Conservation (phyloP, 2,329 filamentous ascomycete species). For the Aspergillus spinulosporus region DNA sequence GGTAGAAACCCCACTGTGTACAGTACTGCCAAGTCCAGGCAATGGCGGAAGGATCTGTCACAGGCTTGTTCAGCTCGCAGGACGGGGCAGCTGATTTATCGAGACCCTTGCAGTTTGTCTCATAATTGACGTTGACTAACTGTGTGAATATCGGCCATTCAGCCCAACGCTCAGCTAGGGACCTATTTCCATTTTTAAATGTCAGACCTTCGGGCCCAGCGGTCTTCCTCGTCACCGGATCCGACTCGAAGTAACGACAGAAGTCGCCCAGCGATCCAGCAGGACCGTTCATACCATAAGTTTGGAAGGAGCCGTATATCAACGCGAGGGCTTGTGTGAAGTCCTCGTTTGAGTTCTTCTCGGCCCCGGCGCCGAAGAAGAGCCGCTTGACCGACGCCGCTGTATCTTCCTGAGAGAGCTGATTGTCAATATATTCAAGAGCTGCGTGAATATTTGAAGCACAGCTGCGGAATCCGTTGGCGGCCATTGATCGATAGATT, state of each 20-base stretch:
- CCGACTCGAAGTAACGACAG: conserved; percentile 51
- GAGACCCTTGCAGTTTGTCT: conserved; percentile 44
- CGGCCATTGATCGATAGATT: conserved; percentile 49
- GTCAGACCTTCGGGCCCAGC: conserved; percentile 47
- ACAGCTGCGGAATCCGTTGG: conserved; percentile 54
- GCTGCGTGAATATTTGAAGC: conserved; percentile 52
- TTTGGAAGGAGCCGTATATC: conserved; percentile 48
- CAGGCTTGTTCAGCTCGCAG: conserved; percentile 41
- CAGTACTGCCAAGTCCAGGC: conserved; percentile 56
- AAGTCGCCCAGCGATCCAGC: conserved; percentile 40
- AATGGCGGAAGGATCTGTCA: conserved; percentile 41
- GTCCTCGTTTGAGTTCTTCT: conserved; percentile 48
- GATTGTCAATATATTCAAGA: conserved; percentile 50
- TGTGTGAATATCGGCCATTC: conserved; percentile 40
- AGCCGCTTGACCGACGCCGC: conserved; percentile 48
- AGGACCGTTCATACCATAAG: conserved; percentile 44
- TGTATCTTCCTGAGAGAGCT: conserved; percentile 39
- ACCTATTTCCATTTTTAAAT: conserved; percentile 42
- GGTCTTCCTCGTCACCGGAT: conserved; percentile 37
- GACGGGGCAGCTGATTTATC: conserved; percentile 25
- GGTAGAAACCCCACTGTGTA: conserved; percentile 55
- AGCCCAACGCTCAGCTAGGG: conserved; percentile 45
- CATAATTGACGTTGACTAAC: conserved; percentile 42
- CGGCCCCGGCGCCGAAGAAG: conserved; percentile 51
- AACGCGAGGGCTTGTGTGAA: conserved; percentile 48